Evolutionary conservation across 192 early-diverging fungal genomes (phyloP).

Genomic region (Chytriomyces confervae): DNA sequence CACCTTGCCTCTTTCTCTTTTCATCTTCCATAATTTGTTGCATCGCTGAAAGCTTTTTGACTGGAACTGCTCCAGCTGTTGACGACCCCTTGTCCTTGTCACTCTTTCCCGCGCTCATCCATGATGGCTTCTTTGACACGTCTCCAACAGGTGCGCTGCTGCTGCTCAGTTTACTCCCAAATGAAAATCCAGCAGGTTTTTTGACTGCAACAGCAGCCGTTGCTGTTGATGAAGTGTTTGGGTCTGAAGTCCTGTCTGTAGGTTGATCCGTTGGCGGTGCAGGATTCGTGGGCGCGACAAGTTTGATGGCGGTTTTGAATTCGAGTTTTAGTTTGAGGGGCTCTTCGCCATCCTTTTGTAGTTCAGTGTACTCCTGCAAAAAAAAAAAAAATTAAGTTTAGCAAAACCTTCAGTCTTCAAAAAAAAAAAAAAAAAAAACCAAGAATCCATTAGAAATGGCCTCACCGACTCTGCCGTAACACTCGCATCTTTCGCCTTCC

Average conservation of each 20-base stretch:
- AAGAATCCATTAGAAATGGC: too few species aligned
- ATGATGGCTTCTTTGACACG: slow-evolving; percentile 22
- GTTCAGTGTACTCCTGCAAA: slow-evolving; percentile 52
- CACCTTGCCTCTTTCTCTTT: slow-evolving; percentile 28
- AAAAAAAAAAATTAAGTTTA: too few species aligned
- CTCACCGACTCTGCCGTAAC: slow-evolving; percentile 12
- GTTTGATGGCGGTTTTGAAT: slow-evolving; percentile 22
- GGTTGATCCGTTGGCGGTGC: slow-evolving; percentile 32
- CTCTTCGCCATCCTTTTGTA: slow-evolving; percentile 67
- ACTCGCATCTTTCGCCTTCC: slow-evolving; percentile 66
- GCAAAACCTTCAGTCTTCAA: too few species aligned
- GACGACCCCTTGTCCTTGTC: not conserved
- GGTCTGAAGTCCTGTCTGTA: not conserved
- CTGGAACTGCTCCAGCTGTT: slow-evolving; percentile 17
- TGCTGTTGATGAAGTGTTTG: slow-evolving; percentile 1
- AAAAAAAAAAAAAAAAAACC: too few species aligned
- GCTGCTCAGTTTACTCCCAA: not conserved
- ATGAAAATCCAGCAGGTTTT: slow-evolving; percentile 24
- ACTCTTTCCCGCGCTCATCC: slow-evolving; percentile 27
- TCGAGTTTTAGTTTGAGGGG: slow-evolving; percentile 78
- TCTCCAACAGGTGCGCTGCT: not conserved
- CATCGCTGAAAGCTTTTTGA: slow-evolving; percentile 65
- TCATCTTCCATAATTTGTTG: slow-evolving; percentile 71
- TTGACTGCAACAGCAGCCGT: not conserved
- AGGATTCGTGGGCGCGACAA: not conserved